A percentile compares a stretch with the other conserved stretches of the same genome.
Conservation (phyloP, 1,284 basidiomycete species). For the Irpex sp. region DNA sequence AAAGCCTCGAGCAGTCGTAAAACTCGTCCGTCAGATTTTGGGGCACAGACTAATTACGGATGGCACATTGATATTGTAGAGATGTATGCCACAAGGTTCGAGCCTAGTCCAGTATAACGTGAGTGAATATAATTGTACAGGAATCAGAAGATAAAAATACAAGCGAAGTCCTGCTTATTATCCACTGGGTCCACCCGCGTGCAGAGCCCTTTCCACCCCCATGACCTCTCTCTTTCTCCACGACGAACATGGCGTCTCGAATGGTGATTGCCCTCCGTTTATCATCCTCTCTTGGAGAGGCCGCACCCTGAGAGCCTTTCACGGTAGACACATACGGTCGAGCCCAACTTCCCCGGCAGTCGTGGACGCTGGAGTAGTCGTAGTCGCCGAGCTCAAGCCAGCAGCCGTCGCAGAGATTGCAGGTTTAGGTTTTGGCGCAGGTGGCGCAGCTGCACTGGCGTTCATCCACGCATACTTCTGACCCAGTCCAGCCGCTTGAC, state of each 20-base stretch:
- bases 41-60: too few species aligned
- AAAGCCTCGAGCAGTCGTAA: too few species aligned
- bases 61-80: not conserved
- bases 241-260: conserved; percentile 76
- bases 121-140: not conserved
- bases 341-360: conserved; percentile 45
- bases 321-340: conserved; percentile 57
- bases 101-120: not conserved
- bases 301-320: conserved; percentile 33
- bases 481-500: conserved; percentile 76
- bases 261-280: conserved; percentile 58
- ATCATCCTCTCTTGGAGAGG: conserved; percentile 49
- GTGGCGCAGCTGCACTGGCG: conserved; percentile 42
- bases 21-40: too few species aligned
- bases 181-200: conserved; percentile 55
- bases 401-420: conserved; percentile 28
- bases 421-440: conserved; percentile 46
- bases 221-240: conserved; percentile 75
- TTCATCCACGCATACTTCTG: conserved; percentile 84
- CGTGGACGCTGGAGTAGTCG: conserved; percentile 32
- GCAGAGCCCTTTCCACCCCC: conserved; percentile 74
- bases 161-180: not conserved
- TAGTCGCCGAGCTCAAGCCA: conserved; percentile 27
- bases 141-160: not conserved
- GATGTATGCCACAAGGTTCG: not conserved